Conservation (phyloP, 169 alveolate genomes). For the Plasmodium adleri region DNA sequence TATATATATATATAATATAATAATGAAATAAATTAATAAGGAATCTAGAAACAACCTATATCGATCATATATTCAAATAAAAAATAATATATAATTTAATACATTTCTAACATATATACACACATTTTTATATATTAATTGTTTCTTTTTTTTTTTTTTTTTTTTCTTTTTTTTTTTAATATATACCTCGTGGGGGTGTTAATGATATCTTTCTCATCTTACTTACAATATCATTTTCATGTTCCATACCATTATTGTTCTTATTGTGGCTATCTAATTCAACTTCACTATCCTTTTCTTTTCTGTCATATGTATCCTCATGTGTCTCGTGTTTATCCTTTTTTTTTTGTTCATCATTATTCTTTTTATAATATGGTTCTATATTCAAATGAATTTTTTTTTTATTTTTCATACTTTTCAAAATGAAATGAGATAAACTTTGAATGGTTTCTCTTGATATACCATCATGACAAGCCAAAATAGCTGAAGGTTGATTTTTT, state of each 20-base stretch:
- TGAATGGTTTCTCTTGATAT: slow-evolving; percentile 46
- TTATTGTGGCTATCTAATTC: background rate
- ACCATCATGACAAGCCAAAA: slow-evolving; percentile 72
- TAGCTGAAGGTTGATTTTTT: slow-evolving; percentile 51
- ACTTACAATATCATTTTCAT: slow-evolving; percentile 17
- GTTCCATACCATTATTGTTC: background rate
- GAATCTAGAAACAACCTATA: too few species aligned
- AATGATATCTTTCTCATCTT: slow-evolving; percentile 42
- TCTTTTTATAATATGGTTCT: slow-evolving; percentile 44
- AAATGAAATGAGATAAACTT: slow-evolving; percentile 23
- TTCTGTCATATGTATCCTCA: background rate
- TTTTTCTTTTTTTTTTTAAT: slow-evolving; percentile 12
- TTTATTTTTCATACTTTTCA: slow-evolving; percentile 41
- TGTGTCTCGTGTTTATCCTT: background rate
- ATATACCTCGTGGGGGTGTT: slow-evolving; percentile 57
- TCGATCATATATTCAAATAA: too few species aligned
- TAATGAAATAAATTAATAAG: too few species aligned
- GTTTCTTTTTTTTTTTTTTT: background rate
- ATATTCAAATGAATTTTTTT: slow-evolving; percentile 44
- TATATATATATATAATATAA: too few species aligned
- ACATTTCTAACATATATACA: too few species aligned
- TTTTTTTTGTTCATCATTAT: slow-evolving; percentile 14
- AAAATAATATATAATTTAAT: too few species aligned
- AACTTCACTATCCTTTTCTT: background rate
- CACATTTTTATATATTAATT: too few species aligned